Evolutionary conservation across 352 stramenopile species (phyloP).

Genomic region (Phytophthora sp.): DNA sequence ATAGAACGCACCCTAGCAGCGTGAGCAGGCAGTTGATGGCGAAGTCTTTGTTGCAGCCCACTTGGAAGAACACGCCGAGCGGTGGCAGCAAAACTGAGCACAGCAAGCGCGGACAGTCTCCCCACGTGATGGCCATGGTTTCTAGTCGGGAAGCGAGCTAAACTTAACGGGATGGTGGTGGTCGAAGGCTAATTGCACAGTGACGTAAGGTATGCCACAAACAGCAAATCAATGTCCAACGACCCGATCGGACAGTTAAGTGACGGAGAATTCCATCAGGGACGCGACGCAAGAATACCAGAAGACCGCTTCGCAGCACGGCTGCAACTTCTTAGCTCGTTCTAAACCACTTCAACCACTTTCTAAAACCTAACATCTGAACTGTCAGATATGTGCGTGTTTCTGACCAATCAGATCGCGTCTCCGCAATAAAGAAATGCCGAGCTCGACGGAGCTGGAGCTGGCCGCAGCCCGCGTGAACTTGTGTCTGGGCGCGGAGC

Average conservation of each 20-base stretch:
- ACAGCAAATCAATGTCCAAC: constrained; percentile 15
- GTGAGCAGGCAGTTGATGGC: constrained; percentile 72
- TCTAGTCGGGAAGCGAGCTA: too few species aligned
- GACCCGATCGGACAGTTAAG: constrained; percentile 15
- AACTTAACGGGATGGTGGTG: not conserved
- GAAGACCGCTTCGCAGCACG: not conserved
- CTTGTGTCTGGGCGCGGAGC: constrained; percentile 60
- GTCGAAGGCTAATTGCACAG: constrained; percentile 21
- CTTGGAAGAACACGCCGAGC: constrained; percentile 59
- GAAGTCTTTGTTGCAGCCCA: constrained; percentile 59
- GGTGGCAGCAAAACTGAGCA: constrained; percentile 53
- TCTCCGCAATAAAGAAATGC: not conserved
- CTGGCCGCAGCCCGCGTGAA: constrained; percentile 61
- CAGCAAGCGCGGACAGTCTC: constrained; percentile 48
- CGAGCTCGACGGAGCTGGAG: constrained; percentile 36
- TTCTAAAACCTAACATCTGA: not conserved
- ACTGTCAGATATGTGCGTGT: not conserved
- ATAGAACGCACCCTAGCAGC: constrained; percentile 52
- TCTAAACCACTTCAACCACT: constrained; percentile 18
- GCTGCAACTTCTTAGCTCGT: constrained; percentile 6
- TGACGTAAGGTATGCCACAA: not conserved
- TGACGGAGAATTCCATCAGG: constrained; percentile 14
- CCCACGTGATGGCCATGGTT: constrained; percentile 60
- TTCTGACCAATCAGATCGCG: constrained; percentile 5
- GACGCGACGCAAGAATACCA: constrained; percentile 17